phyloP scores from a whole-genome alignment of 2,329 filamentous ascomycete genomes.

The Tympanopsis confertula region DNA sequence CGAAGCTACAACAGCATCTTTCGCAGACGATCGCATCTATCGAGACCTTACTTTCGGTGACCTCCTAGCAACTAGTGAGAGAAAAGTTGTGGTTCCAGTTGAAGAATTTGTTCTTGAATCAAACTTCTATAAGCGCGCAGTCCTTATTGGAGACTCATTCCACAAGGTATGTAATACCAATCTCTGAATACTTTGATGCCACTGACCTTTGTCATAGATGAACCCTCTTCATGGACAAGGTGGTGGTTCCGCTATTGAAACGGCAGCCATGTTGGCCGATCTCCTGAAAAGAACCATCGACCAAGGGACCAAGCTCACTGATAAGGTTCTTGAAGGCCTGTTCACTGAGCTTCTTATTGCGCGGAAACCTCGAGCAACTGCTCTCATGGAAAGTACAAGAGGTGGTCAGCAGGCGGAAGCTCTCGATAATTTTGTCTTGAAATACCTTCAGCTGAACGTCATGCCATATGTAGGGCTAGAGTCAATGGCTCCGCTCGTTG shows the following conservation, averaged over 20 bases:
- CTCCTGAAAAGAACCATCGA: background rate
- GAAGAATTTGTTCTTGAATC: constrained; percentile 16
- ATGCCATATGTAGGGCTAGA: background rate
- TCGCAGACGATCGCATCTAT: background rate
- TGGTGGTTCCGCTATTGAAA: background rate
- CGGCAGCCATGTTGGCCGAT: background rate
- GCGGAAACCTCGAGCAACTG: background rate
- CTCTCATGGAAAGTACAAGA: background rate
- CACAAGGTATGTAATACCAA: constrained; percentile 16
- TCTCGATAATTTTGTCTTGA: background rate
- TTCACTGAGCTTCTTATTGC: background rate
- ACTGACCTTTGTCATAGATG: background rate
- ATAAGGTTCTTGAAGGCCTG: background rate
- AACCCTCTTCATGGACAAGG: background rate
- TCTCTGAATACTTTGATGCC: too few species aligned
- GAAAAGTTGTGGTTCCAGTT: constrained; percentile 7
- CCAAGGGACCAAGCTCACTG: constrained; percentile 18
- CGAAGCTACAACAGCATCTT: background rate
- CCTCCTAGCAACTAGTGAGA: background rate
- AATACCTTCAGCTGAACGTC: background rate
- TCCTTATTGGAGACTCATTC: constrained; percentile 17
- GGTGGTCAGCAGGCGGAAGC: background rate
- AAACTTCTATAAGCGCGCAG: constrained; percentile 16
- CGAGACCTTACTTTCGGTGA: background rate
- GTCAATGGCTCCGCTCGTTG: background rate